These are phyloP conservation scores for Saturnispora diversa DNA, from an alignment of 805 yeast species.

Conservation along the genomic window DNA sequence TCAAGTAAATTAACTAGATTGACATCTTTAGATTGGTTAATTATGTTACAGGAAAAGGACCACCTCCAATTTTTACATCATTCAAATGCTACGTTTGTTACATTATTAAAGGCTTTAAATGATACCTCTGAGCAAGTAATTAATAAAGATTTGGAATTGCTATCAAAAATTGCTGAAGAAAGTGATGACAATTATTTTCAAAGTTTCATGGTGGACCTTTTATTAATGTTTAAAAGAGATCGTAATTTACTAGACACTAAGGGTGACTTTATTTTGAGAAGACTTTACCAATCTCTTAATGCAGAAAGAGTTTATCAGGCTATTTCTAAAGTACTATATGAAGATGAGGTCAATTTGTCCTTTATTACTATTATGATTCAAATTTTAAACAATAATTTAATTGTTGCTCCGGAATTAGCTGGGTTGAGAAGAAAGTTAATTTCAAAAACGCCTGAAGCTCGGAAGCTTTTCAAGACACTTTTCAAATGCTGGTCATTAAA, in stretches of 20 bases:
- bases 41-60: slow-evolving; percentile 66
- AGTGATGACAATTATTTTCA: slow-evolving; percentile 70
- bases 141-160: slow-evolving; percentile 57
- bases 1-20: slow-evolving; percentile 49
- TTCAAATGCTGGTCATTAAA: slow-evolving; percentile 91
- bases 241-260: slow-evolving; percentile 55
- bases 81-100: slow-evolving; percentile 61
- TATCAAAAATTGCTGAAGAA: slow-evolving; percentile 64
- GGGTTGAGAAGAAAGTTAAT: slow-evolving; percentile 58
- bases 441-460: slow-evolving; percentile 29
- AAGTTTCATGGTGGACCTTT: slow-evolving; percentile 62
- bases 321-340: slow-evolving; percentile 61
- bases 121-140: slow-evolving; percentile 74
- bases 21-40: slow-evolving; percentile 85
- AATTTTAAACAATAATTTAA: slow-evolving; percentile 73
- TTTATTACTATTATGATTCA: slow-evolving; percentile 80
- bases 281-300: slow-evolving; percentile 70
- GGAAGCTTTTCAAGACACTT: slow-evolving; percentile 54
- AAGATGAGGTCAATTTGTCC: slow-evolving; percentile 49
- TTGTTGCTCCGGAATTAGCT: slow-evolving; percentile 77
- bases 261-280: slow-evolving; percentile 78
- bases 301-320: slow-evolving; percentile 80
- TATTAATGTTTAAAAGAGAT: slow-evolving; percentile 64
- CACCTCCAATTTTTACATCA: slow-evolving; percentile 48
- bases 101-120: slow-evolving; percentile 61